Evolutionary conservation across 2,329 filamentous ascomycete species (phyloP).

Genomic region (Arachnopeziza araneosa): DNA sequence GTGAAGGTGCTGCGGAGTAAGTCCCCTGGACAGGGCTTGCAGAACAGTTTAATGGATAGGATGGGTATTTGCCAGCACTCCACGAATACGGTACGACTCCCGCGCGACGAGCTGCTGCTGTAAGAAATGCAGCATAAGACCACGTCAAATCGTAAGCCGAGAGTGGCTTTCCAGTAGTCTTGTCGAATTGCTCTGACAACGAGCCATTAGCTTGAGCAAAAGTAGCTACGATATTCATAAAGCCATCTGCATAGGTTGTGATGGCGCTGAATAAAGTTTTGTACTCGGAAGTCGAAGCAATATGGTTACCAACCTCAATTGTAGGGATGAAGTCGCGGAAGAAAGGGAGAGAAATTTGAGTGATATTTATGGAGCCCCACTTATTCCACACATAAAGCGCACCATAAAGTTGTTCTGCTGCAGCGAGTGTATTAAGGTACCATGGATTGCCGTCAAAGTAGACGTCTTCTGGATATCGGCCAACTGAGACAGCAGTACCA

Average conservation of each 20-base stretch:
- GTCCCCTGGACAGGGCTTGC: constrained; percentile 42
- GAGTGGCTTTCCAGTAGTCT: constrained; percentile 45
- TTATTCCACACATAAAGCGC: constrained; percentile 67
- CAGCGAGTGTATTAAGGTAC: constrained; percentile 71
- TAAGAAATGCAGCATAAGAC: constrained; percentile 68
- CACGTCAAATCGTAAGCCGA: constrained; percentile 67
- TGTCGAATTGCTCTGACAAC: constrained; percentile 62
- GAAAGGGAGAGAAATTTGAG: constrained; percentile 60
- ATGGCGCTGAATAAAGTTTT: constrained; percentile 59
- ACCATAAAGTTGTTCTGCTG: constrained; percentile 75
- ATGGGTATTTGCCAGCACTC: constrained; percentile 39
- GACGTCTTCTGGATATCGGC: constrained; percentile 65
- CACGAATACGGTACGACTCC: constrained; percentile 52
- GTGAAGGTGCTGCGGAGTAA: constrained; percentile 41
- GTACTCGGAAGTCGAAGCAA: constrained; percentile 52
- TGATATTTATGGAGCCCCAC: constrained; percentile 58
- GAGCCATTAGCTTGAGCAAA: constrained; percentile 56
- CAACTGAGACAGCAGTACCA: constrained; percentile 56
- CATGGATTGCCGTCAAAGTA: constrained; percentile 80
- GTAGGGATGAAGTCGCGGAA: constrained; percentile 61
- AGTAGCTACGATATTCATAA: constrained; percentile 41
- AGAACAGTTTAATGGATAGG: constrained; percentile 45
- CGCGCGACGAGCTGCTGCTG: constrained; percentile 50
- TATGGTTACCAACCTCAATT: constrained; percentile 57
- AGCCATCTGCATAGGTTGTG: constrained; percentile 56